Conservation (phyloP, 306 rosid species). For the Hippophae rhamnoides region DNA sequence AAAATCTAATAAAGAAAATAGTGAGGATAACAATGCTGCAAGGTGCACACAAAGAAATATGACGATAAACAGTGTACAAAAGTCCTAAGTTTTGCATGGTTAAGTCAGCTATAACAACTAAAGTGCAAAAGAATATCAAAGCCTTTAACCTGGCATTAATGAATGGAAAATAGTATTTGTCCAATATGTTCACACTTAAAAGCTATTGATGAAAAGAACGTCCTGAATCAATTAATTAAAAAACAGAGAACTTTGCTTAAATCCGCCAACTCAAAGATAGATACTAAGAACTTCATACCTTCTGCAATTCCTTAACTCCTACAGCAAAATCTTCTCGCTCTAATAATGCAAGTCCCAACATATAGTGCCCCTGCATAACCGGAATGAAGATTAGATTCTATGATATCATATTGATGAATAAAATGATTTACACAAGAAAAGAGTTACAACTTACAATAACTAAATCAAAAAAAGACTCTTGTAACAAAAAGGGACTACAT, state of each 20-base stretch:
- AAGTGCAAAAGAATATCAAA: neutral
- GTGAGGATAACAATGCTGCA: neutral
- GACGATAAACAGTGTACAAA: neutral
- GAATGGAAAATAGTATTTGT: neutral
- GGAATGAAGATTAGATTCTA: slow-evolving; percentile 2
- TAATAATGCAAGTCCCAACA: slow-evolving; percentile 80
- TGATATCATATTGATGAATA: too few relatives aligned
- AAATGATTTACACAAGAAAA: too few relatives aligned
- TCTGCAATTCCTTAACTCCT: slow-evolving; percentile 69
- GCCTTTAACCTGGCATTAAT: neutral
- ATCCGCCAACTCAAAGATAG: neutral
- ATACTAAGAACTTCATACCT: slow-evolving; percentile 40
- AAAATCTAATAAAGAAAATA: neutral
- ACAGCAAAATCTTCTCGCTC: slow-evolving; percentile 41
- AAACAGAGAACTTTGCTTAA: neutral
- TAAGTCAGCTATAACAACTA: neutral
- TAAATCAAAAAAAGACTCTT: too few relatives aligned
- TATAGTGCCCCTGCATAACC: slow-evolving; percentile 68
- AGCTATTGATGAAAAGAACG: neutral
- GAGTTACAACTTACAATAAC: too few relatives aligned
- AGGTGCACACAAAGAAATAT: neutral
- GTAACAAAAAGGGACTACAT: too few relatives aligned
- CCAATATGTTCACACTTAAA: neutral
- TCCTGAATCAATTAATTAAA: neutral
- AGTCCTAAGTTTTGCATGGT: neutral